Base-by-base conservation (phyloP, 140 eudicot genomes). In the Ambrosia hybrid region DNA sequence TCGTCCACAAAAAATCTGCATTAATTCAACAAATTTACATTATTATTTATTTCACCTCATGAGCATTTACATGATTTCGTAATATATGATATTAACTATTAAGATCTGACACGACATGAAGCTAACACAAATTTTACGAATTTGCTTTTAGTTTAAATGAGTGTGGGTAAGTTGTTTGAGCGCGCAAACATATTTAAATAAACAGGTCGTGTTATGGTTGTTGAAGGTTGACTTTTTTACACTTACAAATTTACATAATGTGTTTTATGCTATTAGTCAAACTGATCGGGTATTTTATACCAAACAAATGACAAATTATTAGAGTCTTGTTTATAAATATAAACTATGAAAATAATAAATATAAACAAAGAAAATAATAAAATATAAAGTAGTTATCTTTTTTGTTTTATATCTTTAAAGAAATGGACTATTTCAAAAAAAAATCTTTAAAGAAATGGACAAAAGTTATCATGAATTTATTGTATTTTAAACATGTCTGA, bases 1-100 rank as follows among this genome's bases (percentile, higher is more conserved):
- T 90, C 96, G 65, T 90, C 96, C 64, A 90, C 96, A 74, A 78
- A 87, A 77, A 87, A 90, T 83, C 95, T 90, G 89, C 80, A 79
- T 65, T 45, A 56, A 12, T 11, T 57, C 10, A 59, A 58, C 33
- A 34, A 12, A 3, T 76, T 58, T 15, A 17, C 45, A 36, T 68
- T 51, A 68, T 16, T 15, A 30, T 30, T 30, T 30, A 30, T 30
- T 30, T 30, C 34, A 30, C 34, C 58, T 48, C 43, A 60, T 57
- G 11, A 1, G 39, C 8, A 3, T 33, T 60, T 60, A 55, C 60
- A 55, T 57, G n/a, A 37, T 21, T 49, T 49, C 55, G 3, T 49
- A 10, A 3, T 30, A 30, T 2, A 30, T 30, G 34, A 30, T 30
- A 2, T 1, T 30, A 30, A 30, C 34, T 30, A 17, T 6, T 21